Conservation (phyloP, 2,329 filamentous ascomycete genomes). For the Xylariaceae sp. region DNA sequence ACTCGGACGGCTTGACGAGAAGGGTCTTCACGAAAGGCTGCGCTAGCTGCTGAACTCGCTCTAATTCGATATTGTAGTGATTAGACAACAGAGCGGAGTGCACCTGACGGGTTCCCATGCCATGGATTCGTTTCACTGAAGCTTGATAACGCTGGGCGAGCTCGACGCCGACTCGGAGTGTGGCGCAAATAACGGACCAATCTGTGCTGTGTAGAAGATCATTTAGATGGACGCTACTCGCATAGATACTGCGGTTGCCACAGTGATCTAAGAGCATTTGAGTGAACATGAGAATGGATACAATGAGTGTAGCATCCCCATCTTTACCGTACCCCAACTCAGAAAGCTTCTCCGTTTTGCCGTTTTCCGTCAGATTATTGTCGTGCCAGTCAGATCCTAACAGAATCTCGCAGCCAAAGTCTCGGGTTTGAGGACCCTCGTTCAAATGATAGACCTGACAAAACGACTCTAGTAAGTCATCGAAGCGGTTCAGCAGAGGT, state of each 20-base stretch:
- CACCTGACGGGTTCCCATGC: slow-evolving; percentile 60
- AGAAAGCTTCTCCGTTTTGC: slow-evolving; percentile 43
- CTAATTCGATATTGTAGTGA: slow-evolving; percentile 76
- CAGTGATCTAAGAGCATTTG: slow-evolving; percentile 87
- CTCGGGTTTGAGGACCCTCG: slow-evolving; percentile 72
- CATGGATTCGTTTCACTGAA: slow-evolving; percentile 68
- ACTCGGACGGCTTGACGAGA: slow-evolving; percentile 46
- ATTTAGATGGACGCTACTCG: slow-evolving; percentile 85
- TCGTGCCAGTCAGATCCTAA: slow-evolving; percentile 51
- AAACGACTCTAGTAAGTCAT: slow-evolving; percentile 79
- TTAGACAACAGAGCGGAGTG: slow-evolving; percentile 72
- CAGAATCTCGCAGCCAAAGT: slow-evolving; percentile 66
- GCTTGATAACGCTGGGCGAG: slow-evolving; percentile 91
- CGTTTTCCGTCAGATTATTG: slow-evolving; percentile 39
- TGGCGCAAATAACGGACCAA: slow-evolving; percentile 69
- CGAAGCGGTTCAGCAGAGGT: slow-evolving; percentile 86
- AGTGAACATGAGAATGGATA: slow-evolving; percentile 80
- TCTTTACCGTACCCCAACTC: slow-evolving; percentile 64
- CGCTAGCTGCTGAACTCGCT: slow-evolving; percentile 80
- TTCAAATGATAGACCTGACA: slow-evolving; percentile 75
- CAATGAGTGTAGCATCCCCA: slow-evolving; percentile 75
- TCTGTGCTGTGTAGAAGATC: slow-evolving; percentile 86
- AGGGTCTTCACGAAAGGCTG: slow-evolving; percentile 75
- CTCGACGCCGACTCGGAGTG: slow-evolving; percentile 76
- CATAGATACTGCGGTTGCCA: slow-evolving; percentile 93